Conservation (phyloP, 2,329 filamentous ascomycete species). For the Cytospora schulzeri region DNA sequence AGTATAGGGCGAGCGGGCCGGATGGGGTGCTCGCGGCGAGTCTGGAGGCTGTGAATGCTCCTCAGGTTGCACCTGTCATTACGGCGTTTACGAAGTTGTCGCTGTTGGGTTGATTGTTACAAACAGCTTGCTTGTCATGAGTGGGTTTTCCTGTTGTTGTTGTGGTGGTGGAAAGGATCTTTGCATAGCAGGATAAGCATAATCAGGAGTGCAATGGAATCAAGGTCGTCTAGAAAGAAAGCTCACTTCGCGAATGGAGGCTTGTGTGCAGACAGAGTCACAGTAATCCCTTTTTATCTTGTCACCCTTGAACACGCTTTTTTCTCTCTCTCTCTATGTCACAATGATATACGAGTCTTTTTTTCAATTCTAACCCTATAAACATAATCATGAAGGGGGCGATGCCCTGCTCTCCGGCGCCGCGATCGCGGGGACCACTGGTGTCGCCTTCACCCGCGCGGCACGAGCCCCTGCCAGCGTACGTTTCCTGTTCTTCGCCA, state of each 20-base stretch:
- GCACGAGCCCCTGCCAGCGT: conserved; percentile 37
- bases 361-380: not conserved
- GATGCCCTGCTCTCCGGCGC: not conserved
- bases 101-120: conserved; percentile 47
- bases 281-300: not conserved
- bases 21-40: conserved; percentile 57
- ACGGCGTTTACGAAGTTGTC: conserved; percentile 51
- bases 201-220: not conserved
- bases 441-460: not conserved
- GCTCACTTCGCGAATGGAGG: not conserved
- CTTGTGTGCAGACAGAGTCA: not conserved
- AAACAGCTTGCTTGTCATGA: not conserved
- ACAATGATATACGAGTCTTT: conserved; percentile 11
- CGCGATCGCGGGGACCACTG: not conserved
- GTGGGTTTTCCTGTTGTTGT: not conserved
- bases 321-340: not conserved
- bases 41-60: conserved; percentile 48
- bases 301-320: not conserved
- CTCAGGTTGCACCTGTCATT: conserved; percentile 52
- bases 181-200: conserved; percentile 2
- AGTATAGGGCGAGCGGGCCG: conserved; percentile 46
- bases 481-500: conserved; percentile 55
- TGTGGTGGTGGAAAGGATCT: not conserved
- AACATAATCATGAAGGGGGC: conserved; percentile 16
- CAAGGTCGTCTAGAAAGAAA: not conserved